Evolutionary conservation across 108 stramenopile species (phyloP).

Genomic region (Skeletonema grethae): DNA sequence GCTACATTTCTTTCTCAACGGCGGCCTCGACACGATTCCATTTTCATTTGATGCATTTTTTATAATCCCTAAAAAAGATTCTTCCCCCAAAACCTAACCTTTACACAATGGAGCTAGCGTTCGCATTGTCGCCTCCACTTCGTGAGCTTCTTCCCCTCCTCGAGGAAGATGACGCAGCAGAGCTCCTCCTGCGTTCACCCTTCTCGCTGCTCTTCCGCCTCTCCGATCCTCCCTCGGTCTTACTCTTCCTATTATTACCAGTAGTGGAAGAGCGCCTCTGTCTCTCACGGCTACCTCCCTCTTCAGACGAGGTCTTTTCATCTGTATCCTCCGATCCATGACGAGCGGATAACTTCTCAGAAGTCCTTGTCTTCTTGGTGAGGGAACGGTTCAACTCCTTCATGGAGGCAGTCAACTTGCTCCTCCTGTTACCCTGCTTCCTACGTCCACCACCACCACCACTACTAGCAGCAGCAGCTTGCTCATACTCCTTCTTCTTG

Average conservation of each 20-base stretch:
- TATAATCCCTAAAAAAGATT: background rate
- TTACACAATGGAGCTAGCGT: background rate
- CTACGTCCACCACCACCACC: background rate
- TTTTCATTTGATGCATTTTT: no score
- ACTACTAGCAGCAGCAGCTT: background rate
- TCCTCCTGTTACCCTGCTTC: background rate
- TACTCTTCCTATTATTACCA: background rate
- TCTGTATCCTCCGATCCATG: background rate
- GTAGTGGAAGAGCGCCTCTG: background rate
- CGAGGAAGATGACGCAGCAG: background rate
- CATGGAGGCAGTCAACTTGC: conserved; percentile 1
- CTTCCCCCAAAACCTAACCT: background rate
- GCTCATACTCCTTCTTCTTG: conserved; percentile 12
- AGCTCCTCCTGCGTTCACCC: background rate
- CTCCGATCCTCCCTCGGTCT: background rate
- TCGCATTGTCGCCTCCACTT: conserved; percentile 2
- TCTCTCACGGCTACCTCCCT: background rate
- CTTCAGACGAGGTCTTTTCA: background rate
- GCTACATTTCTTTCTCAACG: no score
- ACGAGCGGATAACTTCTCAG: background rate
- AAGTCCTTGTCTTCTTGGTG: background rate
- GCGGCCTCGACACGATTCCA: no score
- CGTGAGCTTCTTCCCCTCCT: conserved; percentile 1
- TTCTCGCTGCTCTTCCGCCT: background rate
- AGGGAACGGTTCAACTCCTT: conserved; percentile 1